These are phyloP conservation scores for Gaultheria prostrata DNA, from an alignment of 148 eudicot genomes.

Conservation along the genomic window DNA sequence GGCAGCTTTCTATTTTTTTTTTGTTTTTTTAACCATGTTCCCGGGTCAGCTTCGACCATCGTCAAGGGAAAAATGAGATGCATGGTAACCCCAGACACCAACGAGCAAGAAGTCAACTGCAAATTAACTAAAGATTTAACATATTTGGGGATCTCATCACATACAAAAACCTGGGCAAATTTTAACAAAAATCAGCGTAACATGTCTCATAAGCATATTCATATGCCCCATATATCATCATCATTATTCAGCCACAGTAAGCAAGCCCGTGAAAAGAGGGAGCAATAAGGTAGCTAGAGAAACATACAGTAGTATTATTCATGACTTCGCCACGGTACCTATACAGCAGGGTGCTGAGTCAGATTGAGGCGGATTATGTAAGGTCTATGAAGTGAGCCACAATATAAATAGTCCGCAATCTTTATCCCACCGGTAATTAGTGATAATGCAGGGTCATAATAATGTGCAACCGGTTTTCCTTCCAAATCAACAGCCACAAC, in stretches of 20 bases:
- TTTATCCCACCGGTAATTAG: slow-evolving; percentile 39
- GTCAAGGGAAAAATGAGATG: too few relatives aligned
- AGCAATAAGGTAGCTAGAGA: too few relatives aligned
- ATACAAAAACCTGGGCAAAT: too few relatives aligned
- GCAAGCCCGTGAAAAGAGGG: neutral
- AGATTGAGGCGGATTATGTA: slow-evolving; percentile 62
- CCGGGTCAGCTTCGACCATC: too few relatives aligned
- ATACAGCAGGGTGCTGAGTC: slow-evolving; percentile 39
- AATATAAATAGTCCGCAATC: slow-evolving; percentile 49
- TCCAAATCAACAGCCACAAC: slow-evolving; percentile 56
- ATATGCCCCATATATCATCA: neutral
- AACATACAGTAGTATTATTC: neutral
- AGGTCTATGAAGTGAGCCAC: slow-evolving; percentile 41
- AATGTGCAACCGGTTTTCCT: slow-evolving; percentile 54
- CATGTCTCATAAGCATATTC: neutral
- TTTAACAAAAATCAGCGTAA: too few relatives aligned
- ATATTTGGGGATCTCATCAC: too few relatives aligned
- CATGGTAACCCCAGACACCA: too few relatives aligned
- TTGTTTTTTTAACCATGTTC: too few relatives aligned
- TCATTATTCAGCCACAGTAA: neutral
- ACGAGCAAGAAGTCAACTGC: too few relatives aligned
- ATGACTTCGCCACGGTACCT: neutral
- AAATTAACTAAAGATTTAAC: too few relatives aligned
- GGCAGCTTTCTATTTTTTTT: too few relatives aligned
- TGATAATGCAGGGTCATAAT: slow-evolving; percentile 40